Conservation (phyloP, 768 basidiomycete species). For the Mycena rosella region DNA sequence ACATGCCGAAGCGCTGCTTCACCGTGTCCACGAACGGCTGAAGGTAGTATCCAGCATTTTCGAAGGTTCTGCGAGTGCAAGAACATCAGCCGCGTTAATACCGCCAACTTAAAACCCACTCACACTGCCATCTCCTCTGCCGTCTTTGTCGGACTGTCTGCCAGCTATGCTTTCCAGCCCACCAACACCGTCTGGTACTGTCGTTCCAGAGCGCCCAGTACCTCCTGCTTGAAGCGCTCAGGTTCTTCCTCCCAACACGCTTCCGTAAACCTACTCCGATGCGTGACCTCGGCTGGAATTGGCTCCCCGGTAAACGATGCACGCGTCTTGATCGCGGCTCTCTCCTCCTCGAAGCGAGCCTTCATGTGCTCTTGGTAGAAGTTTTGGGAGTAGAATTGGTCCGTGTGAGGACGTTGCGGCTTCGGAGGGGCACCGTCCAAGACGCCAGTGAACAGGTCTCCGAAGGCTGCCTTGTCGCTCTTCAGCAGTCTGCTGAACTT, state of each 20-base stretch:
- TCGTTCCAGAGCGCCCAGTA: neutral
- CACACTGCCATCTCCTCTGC: neutral
- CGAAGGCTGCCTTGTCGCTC: slow-evolving; percentile 1
- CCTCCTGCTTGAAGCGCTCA: neutral
- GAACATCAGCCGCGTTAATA: neutral
- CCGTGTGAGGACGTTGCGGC: neutral
- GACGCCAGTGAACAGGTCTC: neutral
- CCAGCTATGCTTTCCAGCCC: slow-evolving; percentile 6
- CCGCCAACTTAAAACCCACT: neutral
- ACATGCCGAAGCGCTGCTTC: slow-evolving; percentile 15
- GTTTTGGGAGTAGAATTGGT: slow-evolving; percentile 3
- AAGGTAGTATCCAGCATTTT: neutral
- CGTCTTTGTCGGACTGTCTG: neutral
- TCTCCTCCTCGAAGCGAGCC: neutral
- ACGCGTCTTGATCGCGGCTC: neutral
- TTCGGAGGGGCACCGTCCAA: slow-evolving; percentile 11
- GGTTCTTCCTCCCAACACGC: neutral
- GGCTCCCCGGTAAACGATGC: neutral
- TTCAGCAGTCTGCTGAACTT: slow-evolving; percentile 10
- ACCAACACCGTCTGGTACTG: neutral
- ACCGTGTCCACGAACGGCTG: slow-evolving; percentile 5
- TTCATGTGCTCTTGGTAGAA: neutral
- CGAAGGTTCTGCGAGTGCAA: neutral
- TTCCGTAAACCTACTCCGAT: neutral
- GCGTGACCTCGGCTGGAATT: neutral